These are phyloP conservation scores for Chrysoporthe austroafricana DNA, from an alignment of 2,329 filamentous ascomycete genomes.

Conservation along the genomic window DNA sequence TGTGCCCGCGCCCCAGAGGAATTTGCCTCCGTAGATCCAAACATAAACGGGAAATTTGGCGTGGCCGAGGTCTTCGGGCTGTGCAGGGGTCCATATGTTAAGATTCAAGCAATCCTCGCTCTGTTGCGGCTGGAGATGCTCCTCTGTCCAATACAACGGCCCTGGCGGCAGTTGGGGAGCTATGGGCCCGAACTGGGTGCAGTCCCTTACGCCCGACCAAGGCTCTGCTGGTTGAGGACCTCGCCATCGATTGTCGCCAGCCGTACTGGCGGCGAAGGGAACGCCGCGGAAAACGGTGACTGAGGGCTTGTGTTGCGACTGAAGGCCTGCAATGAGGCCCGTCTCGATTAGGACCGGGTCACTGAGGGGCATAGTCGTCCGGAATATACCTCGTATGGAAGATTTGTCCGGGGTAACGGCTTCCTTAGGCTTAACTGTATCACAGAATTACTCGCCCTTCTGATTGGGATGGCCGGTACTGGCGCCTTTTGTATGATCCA, in stretches of 20 bases:
- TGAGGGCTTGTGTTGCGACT: background rate
- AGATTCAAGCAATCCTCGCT: conserved; percentile 72
- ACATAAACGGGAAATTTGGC: conserved; percentile 6
- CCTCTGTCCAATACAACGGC: conserved; percentile 29
- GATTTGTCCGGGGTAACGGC: too few species aligned
- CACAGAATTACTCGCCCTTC: too few species aligned
- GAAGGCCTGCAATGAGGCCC: conserved; percentile 2
- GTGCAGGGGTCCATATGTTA: conserved; percentile 63
- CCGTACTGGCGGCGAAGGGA: conserved; percentile 45
- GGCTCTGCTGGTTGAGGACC: conserved; percentile 33
- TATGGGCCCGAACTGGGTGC: conserved; percentile 35
- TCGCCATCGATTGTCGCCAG: conserved; percentile 43
- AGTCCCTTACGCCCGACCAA: conserved; percentile 22
- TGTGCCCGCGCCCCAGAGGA: conserved; percentile 5
- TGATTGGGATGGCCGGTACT: too few species aligned
- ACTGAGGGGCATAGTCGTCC: background rate
- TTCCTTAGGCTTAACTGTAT: too few species aligned
- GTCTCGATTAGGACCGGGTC: conserved; percentile 4
- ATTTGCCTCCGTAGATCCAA: conserved; percentile 13
- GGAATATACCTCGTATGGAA: background rate
- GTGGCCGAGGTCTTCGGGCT: conserved; percentile 42
- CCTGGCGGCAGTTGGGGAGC: conserved; percentile 34
- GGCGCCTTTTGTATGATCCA: too few species aligned
- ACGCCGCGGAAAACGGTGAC: conserved; percentile 43
- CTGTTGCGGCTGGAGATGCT: conserved; percentile 29